Conservation (phyloP, 768 basidiomycete genomes). For the Pisolithus orientalis region DNA sequence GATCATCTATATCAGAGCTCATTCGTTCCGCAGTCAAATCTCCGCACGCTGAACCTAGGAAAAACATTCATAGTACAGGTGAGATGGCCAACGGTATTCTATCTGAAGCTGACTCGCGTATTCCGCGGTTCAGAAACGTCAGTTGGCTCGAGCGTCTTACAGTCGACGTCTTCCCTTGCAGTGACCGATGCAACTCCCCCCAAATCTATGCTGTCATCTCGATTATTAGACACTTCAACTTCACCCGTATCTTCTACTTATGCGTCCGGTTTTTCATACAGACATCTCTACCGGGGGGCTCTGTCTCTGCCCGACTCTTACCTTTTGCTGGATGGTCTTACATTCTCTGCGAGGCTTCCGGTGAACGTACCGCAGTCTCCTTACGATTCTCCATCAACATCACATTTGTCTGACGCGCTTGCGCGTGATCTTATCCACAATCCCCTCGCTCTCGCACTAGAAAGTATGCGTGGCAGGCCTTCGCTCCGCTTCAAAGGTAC, state of each 20-base stretch:
- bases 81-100: no score
- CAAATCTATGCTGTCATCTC: constrained; percentile 1
- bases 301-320: constrained; percentile 70
- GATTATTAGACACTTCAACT: background rate
- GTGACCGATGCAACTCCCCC: constrained; percentile 18
- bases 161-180: constrained; percentile 1
- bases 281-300: constrained; percentile 71
- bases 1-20: no score
- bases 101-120: no score
- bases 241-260: constrained; percentile 1
- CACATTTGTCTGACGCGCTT: constrained; percentile 19
- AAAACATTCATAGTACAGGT: no score
- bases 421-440: constrained; percentile 49
- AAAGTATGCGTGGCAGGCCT: constrained; percentile 75
- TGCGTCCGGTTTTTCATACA: constrained; percentile 17
- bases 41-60: no score
- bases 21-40: no score
- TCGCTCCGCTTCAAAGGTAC: constrained; percentile 53
- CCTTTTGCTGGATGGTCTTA: constrained; percentile 65
- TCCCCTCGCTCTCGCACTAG: constrained; percentile 63
- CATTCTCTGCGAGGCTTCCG: constrained; percentile 52
- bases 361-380: constrained; percentile 19
- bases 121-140: no score
- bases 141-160: background rate
- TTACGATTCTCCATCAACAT: constrained; percentile 19